Evolutionary conservation across 768 basidiomycete species (phyloP).

Genomic region (Lactarius psammicola): DNA sequence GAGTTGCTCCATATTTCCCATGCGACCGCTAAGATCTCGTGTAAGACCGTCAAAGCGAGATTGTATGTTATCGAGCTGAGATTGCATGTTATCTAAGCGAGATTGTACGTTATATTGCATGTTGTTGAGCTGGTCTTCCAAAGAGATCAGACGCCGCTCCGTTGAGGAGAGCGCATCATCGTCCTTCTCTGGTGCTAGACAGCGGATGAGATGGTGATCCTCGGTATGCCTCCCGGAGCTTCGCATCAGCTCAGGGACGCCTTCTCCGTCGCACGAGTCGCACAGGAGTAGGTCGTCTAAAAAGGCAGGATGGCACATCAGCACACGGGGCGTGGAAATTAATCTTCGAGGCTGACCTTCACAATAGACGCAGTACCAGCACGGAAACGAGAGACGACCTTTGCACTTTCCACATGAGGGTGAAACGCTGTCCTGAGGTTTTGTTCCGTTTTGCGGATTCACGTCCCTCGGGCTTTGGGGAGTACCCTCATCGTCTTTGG

Average conservation of each 20-base stretch:
- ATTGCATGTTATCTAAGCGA: background rate
- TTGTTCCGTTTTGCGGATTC: background rate
- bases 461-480: no score
- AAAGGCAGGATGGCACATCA: background rate
- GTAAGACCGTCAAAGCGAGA: background rate
- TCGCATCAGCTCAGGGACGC: conserved; percentile 4
- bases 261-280: conserved; percentile 25
- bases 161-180: background rate
- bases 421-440: conserved; percentile 28
- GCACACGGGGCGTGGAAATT: no score
- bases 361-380: conserved; percentile 11
- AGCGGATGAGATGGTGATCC: conserved; percentile 19
- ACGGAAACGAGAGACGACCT: conserved; percentile 15
- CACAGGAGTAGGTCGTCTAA: conserved; percentile 24
- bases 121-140: background rate
- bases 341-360: conserved; percentile 10
- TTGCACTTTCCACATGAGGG: conserved; percentile 31
- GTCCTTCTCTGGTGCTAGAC: background rate
- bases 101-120: no score
- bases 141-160: background rate
- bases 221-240: conserved; percentile 12
- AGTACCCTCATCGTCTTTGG: no score
- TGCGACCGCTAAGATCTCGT: no score
- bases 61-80: no score
- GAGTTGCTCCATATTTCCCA: conserved; percentile 3